These are phyloP conservation scores for Calonectria pseudoturangicola DNA, from an alignment of 2,329 filamentous ascomycete species.

Conservation along the genomic window DNA sequence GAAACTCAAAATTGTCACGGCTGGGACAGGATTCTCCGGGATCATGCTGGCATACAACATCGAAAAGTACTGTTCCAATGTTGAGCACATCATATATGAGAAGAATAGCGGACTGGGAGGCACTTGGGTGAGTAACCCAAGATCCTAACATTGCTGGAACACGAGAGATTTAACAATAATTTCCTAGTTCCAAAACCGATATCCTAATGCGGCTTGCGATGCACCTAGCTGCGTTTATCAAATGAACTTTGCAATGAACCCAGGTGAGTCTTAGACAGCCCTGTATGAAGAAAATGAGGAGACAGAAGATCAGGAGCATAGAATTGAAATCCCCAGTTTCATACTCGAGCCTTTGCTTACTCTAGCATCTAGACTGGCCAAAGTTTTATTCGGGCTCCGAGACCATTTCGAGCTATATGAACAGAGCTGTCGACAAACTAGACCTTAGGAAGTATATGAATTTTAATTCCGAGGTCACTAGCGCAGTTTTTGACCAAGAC, in stretches of 20 bases:
- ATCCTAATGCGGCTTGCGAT: slow-evolving; percentile 17
- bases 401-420: neutral
- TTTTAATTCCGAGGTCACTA: slow-evolving; percentile 9
- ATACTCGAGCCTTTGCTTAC: too few relatives aligned
- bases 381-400: slow-evolving; percentile 2
- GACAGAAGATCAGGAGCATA: too few relatives aligned
- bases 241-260: slow-evolving; percentile 22
- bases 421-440: neutral
- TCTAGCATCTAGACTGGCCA: slow-evolving; percentile 4
- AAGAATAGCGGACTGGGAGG: slow-evolving; percentile 75
- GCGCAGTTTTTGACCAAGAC: neutral
- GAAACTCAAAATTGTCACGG: slow-evolving; percentile 32
- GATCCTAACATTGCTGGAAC: too few relatives aligned
- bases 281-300: too few relatives aligned
- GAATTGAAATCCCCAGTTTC: too few relatives aligned
- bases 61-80: slow-evolving; percentile 46
- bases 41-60: slow-evolving; percentile 65
- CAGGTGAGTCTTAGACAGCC: neutral
- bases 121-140: slow-evolving; percentile 13
- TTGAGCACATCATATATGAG: slow-evolving; percentile 78
- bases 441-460: slow-evolving; percentile 21
- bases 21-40: slow-evolving; percentile 51
- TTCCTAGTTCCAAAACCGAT: slow-evolving; percentile 24
- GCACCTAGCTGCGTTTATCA: slow-evolving; percentile 10
- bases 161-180: too few relatives aligned